Conservation (phyloP, 2,329 filamentous ascomycete species). For the Talaromyces sp. region DNA sequence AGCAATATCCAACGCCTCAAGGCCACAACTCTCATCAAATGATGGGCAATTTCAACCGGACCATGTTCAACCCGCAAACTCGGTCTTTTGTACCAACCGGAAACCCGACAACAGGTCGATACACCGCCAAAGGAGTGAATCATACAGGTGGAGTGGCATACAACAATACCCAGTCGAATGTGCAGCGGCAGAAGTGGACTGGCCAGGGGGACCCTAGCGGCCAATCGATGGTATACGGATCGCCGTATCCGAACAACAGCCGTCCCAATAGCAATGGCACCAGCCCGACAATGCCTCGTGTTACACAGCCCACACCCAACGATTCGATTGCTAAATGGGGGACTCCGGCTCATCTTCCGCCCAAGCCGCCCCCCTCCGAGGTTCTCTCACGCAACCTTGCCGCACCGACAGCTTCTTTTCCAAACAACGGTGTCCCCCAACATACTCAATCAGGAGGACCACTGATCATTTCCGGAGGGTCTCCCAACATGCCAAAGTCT, state of each 20-base stretch:
- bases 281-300: conserved; percentile 22
- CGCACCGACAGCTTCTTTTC: conserved; percentile 23
- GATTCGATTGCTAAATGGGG: conserved; percentile 50
- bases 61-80: conserved; percentile 90
- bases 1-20: conserved; percentile 54
- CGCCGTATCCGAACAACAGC: conserved; percentile 16
- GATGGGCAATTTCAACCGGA: conserved; percentile 77
- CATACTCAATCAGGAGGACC: conserved; percentile 30
- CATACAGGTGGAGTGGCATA: conserved; percentile 28
- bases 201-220: conserved; percentile 8
- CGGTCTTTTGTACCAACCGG: conserved; percentile 80
- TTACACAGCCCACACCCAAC: conserved; percentile 24
- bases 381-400: conserved; percentile 33
- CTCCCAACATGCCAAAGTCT: conserved; percentile 25
- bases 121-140: conserved; percentile 32
- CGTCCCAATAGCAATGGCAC: conserved; percentile 24
- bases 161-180: conserved; percentile 30
- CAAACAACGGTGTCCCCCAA: conserved; percentile 23
- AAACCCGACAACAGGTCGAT: conserved; percentile 28
- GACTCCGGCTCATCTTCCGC: conserved; percentile 49
- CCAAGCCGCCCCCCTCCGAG: conserved; percentile 50
- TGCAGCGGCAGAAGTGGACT: conserved; percentile 22
- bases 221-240: conserved; percentile 12
- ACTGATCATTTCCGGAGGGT: conserved; percentile 39
- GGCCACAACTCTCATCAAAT: conserved; percentile 75